Evolutionary conservation across 2,329 filamentous ascomycete species (phyloP).

Genomic region (Aspergillus aculeatus): DNA sequence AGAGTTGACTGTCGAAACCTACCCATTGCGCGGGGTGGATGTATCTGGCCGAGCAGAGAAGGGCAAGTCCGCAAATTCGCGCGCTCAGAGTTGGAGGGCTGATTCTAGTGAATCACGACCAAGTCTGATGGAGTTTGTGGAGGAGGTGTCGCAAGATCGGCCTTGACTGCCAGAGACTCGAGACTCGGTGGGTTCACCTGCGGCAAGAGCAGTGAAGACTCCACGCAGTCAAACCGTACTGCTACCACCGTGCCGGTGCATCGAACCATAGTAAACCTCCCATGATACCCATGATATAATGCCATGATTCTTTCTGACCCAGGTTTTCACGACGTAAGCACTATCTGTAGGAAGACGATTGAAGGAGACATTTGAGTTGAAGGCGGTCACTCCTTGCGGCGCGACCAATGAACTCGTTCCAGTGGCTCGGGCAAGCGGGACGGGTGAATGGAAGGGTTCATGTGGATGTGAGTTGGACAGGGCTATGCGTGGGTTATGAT

Average conservation of each 20-base stretch:
- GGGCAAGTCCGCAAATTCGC: slow-evolving; percentile 13
- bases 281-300: slow-evolving; percentile 1
- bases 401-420: neutral
- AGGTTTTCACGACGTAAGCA: neutral
- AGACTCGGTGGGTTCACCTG: neutral
- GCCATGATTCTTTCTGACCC: neutral
- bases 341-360: neutral
- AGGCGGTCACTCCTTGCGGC: neutral
- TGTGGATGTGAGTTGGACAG: neutral
- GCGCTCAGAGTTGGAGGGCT: slow-evolving; percentile 26
- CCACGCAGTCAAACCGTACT: no score
- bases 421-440: neutral
- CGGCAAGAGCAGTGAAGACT: no score
- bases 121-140: slow-evolving; percentile 30
- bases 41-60: slow-evolving; percentile 13
- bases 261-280: neutral
- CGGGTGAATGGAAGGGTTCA: neutral
- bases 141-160: slow-evolving; percentile 15
- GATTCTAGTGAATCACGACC: slow-evolving; percentile 6
- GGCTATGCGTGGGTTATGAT: neutral
- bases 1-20: slow-evolving; percentile 26
- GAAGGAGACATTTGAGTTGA: neutral
- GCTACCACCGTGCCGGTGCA: no score
- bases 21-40: slow-evolving; percentile 19
- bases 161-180: neutral